Evolutionary conservation across 2,329 filamentous ascomycete genomes (phyloP), one percentile per base, ranked within the genome.

Genomic region (Sporothrix inflata): DNA sequence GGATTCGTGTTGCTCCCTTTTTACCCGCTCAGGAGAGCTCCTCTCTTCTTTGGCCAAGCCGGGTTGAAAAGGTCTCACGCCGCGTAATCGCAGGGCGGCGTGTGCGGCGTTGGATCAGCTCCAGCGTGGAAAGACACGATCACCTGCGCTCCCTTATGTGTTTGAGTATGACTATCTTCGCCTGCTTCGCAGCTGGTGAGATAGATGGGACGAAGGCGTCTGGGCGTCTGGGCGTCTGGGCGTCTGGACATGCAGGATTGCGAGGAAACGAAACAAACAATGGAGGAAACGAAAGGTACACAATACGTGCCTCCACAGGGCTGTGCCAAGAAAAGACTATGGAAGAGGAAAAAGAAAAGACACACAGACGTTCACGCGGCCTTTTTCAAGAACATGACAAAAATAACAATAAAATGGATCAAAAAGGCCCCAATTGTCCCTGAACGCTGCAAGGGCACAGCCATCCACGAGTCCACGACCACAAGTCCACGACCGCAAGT

Each of bases 261-360:
- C 11, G n/a, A 24, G 57, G 9, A 38, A 51, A 16, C 24, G 27
- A 67, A 67, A 67, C 65, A 14, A 45, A 27, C 9, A 19, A 65
- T 40, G 2, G 12, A 24, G n/a, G 11, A 30, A 16, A 45, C 30
- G 34, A 61, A 21, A 40, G 6, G 34, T 6, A n/a, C 3, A 19
- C n/a, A 27, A 24, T 6, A 34, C 27, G 60, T 40, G 60, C 8
- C 7, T 40, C 63, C 42, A 66, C 63, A 47, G 42, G 63, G 63
- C 63, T 66, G 63, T 66, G 61, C 61, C 61, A 66, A 65, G 61
- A 47, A n/a, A n/a, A n/a, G n/a, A n/a, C n/a, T n/a, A n/a, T n/a
- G n/a, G n/a, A n/a, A 19, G 9, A 38, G 4, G 38, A 57, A 34
- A 14, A 42, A 21, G 27, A 42, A 61, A 51, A 49, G 1, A 49